Evolutionary conservation across 257 asterid species (phyloP).

Genomic region (Voacanga thouarsii): DNA sequence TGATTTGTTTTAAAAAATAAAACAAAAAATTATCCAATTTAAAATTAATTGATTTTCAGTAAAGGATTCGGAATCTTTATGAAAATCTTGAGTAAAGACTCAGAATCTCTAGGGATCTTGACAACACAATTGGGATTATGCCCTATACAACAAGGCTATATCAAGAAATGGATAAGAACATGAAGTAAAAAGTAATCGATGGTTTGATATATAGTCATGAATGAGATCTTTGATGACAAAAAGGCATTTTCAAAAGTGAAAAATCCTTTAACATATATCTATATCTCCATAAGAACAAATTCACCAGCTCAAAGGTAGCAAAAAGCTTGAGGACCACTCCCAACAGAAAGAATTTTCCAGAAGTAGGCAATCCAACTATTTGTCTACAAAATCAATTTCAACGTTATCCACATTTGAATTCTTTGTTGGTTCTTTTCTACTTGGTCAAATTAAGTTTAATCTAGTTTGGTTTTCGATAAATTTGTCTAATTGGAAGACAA

Average conservation of each 20-base stretch:
- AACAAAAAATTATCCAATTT: no score
- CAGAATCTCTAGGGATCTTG: neutral
- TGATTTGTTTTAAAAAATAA: no score
- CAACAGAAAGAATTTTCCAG: neutral
- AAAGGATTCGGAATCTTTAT: no score
- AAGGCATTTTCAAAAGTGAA: neutral
- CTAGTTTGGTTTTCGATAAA: no score
- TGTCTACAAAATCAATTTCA: neutral
- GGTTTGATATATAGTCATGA: neutral
- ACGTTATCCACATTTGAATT: neutral
- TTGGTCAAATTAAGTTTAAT: neutral
- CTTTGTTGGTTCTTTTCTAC: neutral
- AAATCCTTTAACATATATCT: neutral
- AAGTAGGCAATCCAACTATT: neutral
- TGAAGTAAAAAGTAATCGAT: neutral
- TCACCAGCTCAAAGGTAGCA: neutral
- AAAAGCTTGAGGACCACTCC: constrained; percentile 3
- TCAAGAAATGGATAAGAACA: constrained; percentile 1
- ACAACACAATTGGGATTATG: neutral
- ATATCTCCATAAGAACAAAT: neutral
- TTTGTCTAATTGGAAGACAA: neutral
- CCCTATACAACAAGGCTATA: neutral
- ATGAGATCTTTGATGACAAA: neutral
- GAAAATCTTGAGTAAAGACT: no score
- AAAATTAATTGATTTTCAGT: no score